A percentile compares a stretch with the other conserved stretches of the same genome.
phyloP scores from a whole-genome alignment of 768 basidiomycete genomes.

The Tylopilus rubrobrunneus region DNA sequence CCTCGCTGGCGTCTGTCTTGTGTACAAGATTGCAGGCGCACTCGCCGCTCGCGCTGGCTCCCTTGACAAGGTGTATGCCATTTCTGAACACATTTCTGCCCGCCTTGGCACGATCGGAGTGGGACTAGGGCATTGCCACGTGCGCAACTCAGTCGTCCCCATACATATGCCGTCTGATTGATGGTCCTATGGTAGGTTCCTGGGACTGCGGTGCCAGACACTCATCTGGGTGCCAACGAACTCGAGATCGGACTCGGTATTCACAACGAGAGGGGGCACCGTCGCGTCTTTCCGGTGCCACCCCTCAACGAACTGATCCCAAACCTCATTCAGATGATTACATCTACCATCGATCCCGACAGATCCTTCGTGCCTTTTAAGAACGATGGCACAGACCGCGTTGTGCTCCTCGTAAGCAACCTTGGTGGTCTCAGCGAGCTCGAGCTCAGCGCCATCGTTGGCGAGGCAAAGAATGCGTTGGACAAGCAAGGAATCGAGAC shows the following conservation, averaged over 20 bases:
- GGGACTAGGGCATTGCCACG: slow-evolving; percentile 87
- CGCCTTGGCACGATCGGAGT: slow-evolving; percentile 80
- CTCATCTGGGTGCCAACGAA: slow-evolving; percentile 56
- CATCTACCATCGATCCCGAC: slow-evolving; percentile 69
- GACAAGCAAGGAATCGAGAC: slow-evolving; percentile 53
- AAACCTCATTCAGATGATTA: slow-evolving; percentile 67
- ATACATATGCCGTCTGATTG: neutral
- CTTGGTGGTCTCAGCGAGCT: slow-evolving; percentile 83
- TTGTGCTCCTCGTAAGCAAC: slow-evolving; percentile 84
- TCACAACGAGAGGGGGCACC: slow-evolving; percentile 83
- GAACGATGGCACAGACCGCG: slow-evolving; percentile 57
- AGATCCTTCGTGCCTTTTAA: slow-evolving; percentile 73
- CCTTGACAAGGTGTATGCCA: slow-evolving; percentile 63
- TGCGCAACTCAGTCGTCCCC: slow-evolving; percentile 24
- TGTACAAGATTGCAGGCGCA: slow-evolving; percentile 91
- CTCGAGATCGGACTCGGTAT: slow-evolving; percentile 91
- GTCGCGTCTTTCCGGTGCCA: slow-evolving; percentile 66
- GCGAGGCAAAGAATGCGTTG: slow-evolving; percentile 55
- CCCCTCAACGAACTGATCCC: slow-evolving; percentile 64
- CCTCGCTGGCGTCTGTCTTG: slow-evolving; percentile 74
- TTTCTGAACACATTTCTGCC: slow-evolving; percentile 64
- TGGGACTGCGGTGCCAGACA: slow-evolving; percentile 59
- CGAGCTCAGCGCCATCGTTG: slow-evolving; percentile 67
- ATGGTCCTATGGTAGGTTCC: slow-evolving; percentile 51
- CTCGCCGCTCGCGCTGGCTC: slow-evolving; percentile 62